Base-by-base conservation (phyloP, 176 grass and related monocot species). In the Olyra latifolia region DNA sequence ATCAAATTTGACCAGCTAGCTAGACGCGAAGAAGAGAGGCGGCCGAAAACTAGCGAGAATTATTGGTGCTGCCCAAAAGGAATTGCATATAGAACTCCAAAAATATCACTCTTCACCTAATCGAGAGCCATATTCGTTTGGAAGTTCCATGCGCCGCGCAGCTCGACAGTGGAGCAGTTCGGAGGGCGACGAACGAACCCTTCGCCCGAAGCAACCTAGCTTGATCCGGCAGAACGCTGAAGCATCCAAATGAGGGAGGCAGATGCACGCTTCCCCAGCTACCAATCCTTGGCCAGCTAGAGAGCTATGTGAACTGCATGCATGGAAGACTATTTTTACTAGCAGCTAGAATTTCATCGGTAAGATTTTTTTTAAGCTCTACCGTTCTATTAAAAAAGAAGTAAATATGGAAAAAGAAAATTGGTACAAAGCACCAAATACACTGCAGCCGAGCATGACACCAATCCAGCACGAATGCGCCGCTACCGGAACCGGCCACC, bases 161-260 rank as follows among this genome's bases (percentile, higher is more conserved):
- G 14, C 10, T 2, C 7, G 20, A 46, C 10, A 49, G 42, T 41
- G 85, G 72, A 87, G 56, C 47, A 39, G 85, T 82, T 87, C 1
- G 20, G 66, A 80, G 8, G 12, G 42, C 1, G 71, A 59, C 0
- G 69, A 47, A 59, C 0, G 69, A 47, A 58, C 69, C 23, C 32
- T 35, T 3, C 4, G 32, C 4, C 32, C 23, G 3, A 81, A 57
- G 11, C 16, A 13, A 17, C 14, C 40, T 11, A 28, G n/a, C n/a
- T n/a, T n/a, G n/a, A n/a, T n/a, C n/a, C n/a, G n/a, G n/a, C n/a
- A 35, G 32, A 35, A 35, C 32, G 32, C 32, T 35, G 22, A 32
- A 27, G 4, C 63, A 16, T 76, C 71, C 71, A 76, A 69, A 69
- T 50, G n/a, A n/a, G 50, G 41, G 17, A 76, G 27, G 32, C n/a